phyloP scores from a whole-genome alignment of 805 yeast species.

The Dipodascus albidus region DNA sequence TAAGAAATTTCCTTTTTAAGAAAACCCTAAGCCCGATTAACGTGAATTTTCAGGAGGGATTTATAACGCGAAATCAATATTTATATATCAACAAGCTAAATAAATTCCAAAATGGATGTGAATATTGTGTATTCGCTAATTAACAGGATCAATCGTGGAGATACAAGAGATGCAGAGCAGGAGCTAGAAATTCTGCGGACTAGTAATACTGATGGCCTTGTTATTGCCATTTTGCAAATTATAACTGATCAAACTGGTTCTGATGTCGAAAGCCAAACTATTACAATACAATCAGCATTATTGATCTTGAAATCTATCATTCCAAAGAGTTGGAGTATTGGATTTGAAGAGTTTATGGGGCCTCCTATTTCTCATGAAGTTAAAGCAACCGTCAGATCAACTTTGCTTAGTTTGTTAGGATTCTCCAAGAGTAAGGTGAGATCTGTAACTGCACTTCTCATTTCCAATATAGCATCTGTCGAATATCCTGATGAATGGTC shows the following conservation, averaged over 20 bases:
- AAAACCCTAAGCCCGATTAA: not conserved
- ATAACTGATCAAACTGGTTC: not conserved
- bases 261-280: not conserved
- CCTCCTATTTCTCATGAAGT: slow-evolving; percentile 42
- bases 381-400: slow-evolving; percentile 40
- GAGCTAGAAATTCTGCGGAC: not conserved
- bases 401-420: slow-evolving; percentile 38
- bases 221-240: not conserved
- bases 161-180: not conserved
- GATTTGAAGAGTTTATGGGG: slow-evolving; percentile 63
- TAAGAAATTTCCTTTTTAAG: too few relatives aligned
- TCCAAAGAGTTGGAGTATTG: slow-evolving; percentile 58
- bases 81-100: too few relatives aligned
- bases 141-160: not conserved
- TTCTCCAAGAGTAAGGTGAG: slow-evolving; percentile 48
- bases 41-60: not conserved
- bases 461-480: slow-evolving; percentile 74
- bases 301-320: not conserved
- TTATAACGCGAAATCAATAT: not conserved
- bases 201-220: not conserved
- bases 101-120: not conserved
- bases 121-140: not conserved
- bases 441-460: slow-evolving; percentile 56
- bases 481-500: slow-evolving; percentile 99
- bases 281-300: not conserved